Evolutionary conservation across 2,329 filamentous ascomycete genomes (phyloP), one percentile per base, ranked within the genome.

Genomic region (Purpureocillium takamizusanense): DNA sequence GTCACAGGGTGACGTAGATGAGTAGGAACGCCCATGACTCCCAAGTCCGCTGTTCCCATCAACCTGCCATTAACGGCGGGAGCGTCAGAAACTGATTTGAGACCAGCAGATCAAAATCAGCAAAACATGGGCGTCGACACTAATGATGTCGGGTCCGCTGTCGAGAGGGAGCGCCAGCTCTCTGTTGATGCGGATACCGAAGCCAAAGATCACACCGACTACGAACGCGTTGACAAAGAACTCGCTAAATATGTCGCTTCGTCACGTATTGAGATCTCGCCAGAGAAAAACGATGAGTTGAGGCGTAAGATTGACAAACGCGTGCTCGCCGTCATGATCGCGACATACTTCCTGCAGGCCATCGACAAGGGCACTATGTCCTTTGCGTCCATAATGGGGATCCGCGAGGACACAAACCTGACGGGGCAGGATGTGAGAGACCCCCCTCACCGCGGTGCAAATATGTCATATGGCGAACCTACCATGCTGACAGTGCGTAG

Each of bases 331-430:
- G 67, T 87, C 54, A 87, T 88, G 83, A 71, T 87, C 41, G 57
- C 72, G 35, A 85, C 81, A 0, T 86, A 87, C 58, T 85, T 87
- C 52, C 60, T 86, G 16, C 83, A 84, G 51, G 72, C 77, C 33
- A 67, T 83, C 33, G 79, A 83, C 56, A 83, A 83, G 56, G 78
- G 77, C 18, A 83, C 78, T 1, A 61, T 83, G 51, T 76, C 70
- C 1, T 82, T 69, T 69, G 74, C 76, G 8, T 73, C 72, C 33
- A 80, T 82, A 52, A 81, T 81, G 76, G 73, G 72, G 21, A 65
- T 82, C 35, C 60, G 62, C 1, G 51, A 64, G 6, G 72, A 80
- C 46, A 66, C 69, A 4, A n/a, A 36, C 16, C 23, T 36, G 35
- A 28, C 15, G 10, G 28, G 28, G 5, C 34, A 36, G 16, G 18